phyloP scores from a whole-genome alignment of 176 grass and related monocot species.

The Guadua angustifolia region DNA sequence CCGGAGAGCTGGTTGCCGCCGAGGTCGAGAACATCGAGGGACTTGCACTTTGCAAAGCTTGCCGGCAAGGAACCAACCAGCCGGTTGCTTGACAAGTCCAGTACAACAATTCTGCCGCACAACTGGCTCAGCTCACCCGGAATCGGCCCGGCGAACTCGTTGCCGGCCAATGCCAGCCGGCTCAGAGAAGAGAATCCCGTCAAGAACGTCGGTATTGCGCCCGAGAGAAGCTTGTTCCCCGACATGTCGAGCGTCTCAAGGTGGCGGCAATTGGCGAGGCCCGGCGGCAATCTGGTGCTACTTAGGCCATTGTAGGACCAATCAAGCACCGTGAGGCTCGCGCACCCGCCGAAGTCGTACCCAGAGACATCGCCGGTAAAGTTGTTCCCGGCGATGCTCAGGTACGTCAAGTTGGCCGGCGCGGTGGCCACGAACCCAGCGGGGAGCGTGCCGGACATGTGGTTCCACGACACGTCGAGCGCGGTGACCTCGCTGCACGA shows the following conservation, averaged over 20 bases:
- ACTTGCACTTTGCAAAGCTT: slow-evolving; percentile 66
- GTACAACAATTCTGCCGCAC: slow-evolving; percentile 61
- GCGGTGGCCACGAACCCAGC: slow-evolving; percentile 47
- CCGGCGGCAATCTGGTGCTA: slow-evolving; percentile 44
- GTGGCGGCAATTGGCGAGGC: slow-evolving; percentile 58
- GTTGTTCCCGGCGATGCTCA: slow-evolving; percentile 80
- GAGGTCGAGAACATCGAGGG: slow-evolving; percentile 65
- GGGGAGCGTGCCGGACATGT: slow-evolving; percentile 65
- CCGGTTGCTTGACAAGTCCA: slow-evolving; percentile 69
- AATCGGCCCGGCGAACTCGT: slow-evolving; percentile 57
- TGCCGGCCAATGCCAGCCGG: slow-evolving; percentile 66
- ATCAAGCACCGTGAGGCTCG: slow-evolving; percentile 59
- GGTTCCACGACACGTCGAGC: slow-evolving; percentile 79
- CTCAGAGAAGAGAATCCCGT: slow-evolving; percentile 47
- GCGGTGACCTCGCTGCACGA: slow-evolving; percentile 56
- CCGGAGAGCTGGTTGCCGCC: slow-evolving; percentile 80
- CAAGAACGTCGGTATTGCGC: slow-evolving; percentile 59
- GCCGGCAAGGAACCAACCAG: slow-evolving; percentile 64
- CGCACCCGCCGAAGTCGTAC: slow-evolving; percentile 69
- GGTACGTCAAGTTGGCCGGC: slow-evolving; percentile 50
- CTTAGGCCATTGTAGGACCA: slow-evolving; percentile 71
- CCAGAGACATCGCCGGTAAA: slow-evolving; percentile 70
- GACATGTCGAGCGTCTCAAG: slow-evolving; percentile 71
- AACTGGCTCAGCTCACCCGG: slow-evolving; percentile 60
- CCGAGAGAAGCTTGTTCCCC: slow-evolving; percentile 62